These are phyloP conservation scores for Cephalotrichum gorgonifer DNA, from an alignment of 2,329 filamentous ascomycete genomes.

Conservation along the genomic window DNA sequence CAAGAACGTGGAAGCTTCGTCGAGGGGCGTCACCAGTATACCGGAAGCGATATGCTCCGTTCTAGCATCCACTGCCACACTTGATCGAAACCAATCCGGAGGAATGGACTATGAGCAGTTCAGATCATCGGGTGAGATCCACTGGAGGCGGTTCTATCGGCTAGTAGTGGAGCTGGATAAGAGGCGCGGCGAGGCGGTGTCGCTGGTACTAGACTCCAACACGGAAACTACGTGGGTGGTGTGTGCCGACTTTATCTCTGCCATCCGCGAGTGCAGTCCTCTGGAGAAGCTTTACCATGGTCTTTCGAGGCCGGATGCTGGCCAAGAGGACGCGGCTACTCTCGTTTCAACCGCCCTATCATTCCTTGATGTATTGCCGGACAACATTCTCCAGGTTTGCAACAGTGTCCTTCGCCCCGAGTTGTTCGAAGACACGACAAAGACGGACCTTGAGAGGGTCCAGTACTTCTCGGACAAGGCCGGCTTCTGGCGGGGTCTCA, in stretches of 20 bases:
- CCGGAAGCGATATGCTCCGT: slow-evolving; percentile 68
- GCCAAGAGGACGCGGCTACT: slow-evolving; percentile 43
- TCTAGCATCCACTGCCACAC: slow-evolving; percentile 56
- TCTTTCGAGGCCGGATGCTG: slow-evolving; percentile 37
- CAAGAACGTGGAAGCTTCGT: slow-evolving; percentile 25
- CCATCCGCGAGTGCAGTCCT: slow-evolving; percentile 68
- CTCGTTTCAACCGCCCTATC: slow-evolving; percentile 59
- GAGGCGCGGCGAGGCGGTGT: slow-evolving; percentile 70
- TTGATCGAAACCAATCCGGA: slow-evolving; percentile 51
- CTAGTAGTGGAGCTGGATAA: slow-evolving; percentile 79
- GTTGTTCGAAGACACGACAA: slow-evolving; percentile 62
- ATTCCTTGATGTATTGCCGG: slow-evolving; percentile 61
- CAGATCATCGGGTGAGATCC: slow-evolving; percentile 60
- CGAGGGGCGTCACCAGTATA: slow-evolving; percentile 44
- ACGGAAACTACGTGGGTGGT: slow-evolving; percentile 73
- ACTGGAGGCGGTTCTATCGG: slow-evolving; percentile 87
- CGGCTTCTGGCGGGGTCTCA: slow-evolving; percentile 67
- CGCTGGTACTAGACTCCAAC: slow-evolving; percentile 62
- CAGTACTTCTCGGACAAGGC: slow-evolving; percentile 69
- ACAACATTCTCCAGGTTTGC: slow-evolving; percentile 58
- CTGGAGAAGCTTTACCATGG: slow-evolving; percentile 72
- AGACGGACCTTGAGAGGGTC: slow-evolving; percentile 63
- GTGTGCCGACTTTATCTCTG: slow-evolving; percentile 70
- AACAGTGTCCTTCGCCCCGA: slow-evolving; percentile 59
- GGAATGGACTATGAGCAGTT: slow-evolving; percentile 69